Percentiles rank a stretch among this genome's conserved stretches.
These are phyloP conservation scores for Neurospora crassa DNA, from an alignment of 2,329 filamentous ascomycete species.

Conservation along the genomic window DNA sequence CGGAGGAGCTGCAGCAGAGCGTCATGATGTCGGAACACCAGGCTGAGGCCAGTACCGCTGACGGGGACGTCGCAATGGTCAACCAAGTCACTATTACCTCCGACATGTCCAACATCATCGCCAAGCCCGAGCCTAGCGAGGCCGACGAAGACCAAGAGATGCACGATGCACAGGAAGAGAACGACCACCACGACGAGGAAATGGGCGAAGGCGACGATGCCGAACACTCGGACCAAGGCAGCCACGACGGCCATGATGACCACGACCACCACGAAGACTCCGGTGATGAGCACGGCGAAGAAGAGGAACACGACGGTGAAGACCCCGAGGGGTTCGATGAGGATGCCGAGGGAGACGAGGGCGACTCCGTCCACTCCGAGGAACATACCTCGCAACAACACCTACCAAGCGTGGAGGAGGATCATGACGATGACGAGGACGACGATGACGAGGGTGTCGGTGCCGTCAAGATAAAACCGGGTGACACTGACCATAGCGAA, in stretches of 20 bases:
- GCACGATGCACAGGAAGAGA: conserved; percentile 18
- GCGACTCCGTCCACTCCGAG: conserved; percentile 16
- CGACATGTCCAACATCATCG: conserved; percentile 13
- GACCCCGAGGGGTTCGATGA: conserved; percentile 22
- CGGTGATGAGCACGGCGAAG: conserved; percentile 11
- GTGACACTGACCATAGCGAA: conserved; percentile 37
- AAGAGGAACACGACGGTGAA: conserved; percentile 17
- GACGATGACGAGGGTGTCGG: conserved; percentile 46
- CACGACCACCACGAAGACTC: conserved; percentile 15
- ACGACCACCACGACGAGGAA: conserved; percentile 23
- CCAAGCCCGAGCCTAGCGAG: conserved; percentile 7
- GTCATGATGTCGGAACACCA: conserved; percentile 40
- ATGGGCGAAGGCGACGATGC: conserved; percentile 23
- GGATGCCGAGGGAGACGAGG: conserved; percentile 20
- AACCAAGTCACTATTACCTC: conserved; percentile 11
- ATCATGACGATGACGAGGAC: conserved; percentile 21
- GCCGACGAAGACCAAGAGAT: conserved; percentile 17
- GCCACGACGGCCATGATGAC: conserved; percentile 2
- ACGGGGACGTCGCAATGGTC: conserved; percentile 22
- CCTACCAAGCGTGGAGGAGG: conserved; percentile 12
- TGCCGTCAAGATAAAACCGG: conserved; percentile 46
- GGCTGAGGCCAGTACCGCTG: conserved; percentile 24
- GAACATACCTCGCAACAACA: conserved; percentile 10
- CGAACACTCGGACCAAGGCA: conserved; percentile 1
- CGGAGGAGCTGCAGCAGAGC: conserved; percentile 49